Evolutionary conservation across 805 yeast species (phyloP), one percentile per base, ranked within the genome.

Genomic region (Candida caryicola): DNA sequence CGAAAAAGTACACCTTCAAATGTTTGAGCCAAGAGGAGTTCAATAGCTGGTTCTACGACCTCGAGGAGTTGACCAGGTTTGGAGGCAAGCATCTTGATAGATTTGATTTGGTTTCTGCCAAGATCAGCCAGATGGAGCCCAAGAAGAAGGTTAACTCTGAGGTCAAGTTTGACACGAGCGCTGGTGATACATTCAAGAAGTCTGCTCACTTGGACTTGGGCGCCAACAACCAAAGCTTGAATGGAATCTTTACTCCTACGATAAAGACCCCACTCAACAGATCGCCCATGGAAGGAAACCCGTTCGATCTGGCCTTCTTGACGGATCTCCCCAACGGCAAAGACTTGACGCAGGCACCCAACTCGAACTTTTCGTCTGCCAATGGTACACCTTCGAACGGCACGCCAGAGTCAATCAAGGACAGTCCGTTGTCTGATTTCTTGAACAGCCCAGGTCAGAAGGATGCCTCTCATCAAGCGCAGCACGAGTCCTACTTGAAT

Each of bases 31-130:
- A 48, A 12, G 64, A 59, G 25, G 76, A 76, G 36, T 73, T 73
- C 35, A 53, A 52, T 17, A 69, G 67, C 46, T 82, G 87, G 87
- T 59, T 65, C 25, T 70, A 66, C 19, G 83, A 80, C 52, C 57
- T 82, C 31, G 60, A 64, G 21, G 81, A 78, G 44, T 59, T 81
- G 46, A 66, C 75, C 23, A 63, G 68, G 33, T 76, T 71, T 46
- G 66, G 68, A 16, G 57, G 60, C 37, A 52, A 59, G 26, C 74
- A 77, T 30, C 53, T 64, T 25, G 74, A 73, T 23, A 71, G 88
- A 57, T 74, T 77, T 43, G 62, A 60, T 34, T 69, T 59, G 52
- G 74, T 64, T 25, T 74, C 64, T 51, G 64, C 64, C 17, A 73
- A 71, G 45, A 61, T 72, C 44, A 21, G 25, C 10, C 9, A 21